Base-by-base conservation (phyloP, 352 stramenopile genomes). In the Pythium guiyangense region DNA sequence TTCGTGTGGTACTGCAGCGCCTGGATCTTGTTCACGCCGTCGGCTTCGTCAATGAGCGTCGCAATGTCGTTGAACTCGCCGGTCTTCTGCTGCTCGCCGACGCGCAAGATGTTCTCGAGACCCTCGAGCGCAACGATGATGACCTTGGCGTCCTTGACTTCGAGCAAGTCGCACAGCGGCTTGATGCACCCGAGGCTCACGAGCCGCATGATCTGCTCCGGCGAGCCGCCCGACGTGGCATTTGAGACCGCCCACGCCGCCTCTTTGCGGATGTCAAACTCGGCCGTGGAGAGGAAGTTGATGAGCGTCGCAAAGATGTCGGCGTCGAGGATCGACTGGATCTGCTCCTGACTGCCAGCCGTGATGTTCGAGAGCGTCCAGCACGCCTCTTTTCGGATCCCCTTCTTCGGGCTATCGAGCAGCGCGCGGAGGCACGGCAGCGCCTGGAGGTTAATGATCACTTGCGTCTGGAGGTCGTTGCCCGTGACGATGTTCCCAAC, bases 281-380 rank as follows among this genome's bases (percentile, higher is more conserved):
- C 96, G 5, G 96, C 96, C 34, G 85, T 97, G n/a, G 88, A 93
- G 43, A 99, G 71, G 27, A 99, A 89, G 60, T 88, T 80, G 69
- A 99, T 98, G 48, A 99, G 74, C 48, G 96, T 92, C 42, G 95
- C 95, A 61, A 99, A 97, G 67, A 99, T 98, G 56, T 98, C 96
- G 45, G 90, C 92, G 50, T 99, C 93, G 59, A 99, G 95, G 46
- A 99, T 97, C 34, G 87, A 90, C 71, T 99, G 94, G 56, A 99
- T 99, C 83, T 99, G 97, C 63, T 98, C 91, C 76, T 98, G 94
- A 80, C 97, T 99, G 47, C 97, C 97, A 6, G 97, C 97, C 27
- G 97, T 99, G 71, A 99, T 99, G 78, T 99, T 99, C 25, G 96
- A 99, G 58, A 99, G 95, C 29, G 97, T 99, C 97, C 97, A 99